Conservation (phyloP, 495 filamentous ascomycete genomes). For the Ramalina peruviana region DNA sequence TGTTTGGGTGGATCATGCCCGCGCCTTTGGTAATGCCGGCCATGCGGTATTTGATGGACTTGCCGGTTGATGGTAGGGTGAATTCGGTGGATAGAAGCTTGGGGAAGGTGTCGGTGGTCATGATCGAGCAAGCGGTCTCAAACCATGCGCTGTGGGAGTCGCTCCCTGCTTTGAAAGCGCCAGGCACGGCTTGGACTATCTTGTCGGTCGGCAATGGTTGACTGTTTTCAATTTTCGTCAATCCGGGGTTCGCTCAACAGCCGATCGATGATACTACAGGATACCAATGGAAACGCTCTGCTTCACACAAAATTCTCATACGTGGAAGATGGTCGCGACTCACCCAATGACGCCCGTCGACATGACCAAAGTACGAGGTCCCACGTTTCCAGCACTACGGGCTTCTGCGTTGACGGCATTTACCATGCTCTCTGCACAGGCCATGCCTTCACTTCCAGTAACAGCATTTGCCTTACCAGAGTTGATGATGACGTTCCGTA, state of each 20-base stretch:
- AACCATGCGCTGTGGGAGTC: slow-evolving; percentile 77
- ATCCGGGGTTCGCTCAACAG: no score
- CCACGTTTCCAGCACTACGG: not conserved
- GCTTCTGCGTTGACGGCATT: slow-evolving; percentile 44
- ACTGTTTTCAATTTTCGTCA: no score
- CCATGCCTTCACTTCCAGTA: slow-evolving; percentile 78
- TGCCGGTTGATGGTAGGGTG: slow-evolving; percentile 65
- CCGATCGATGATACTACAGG: no score
- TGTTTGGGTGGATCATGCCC: slow-evolving; percentile 99
- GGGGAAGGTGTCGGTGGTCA: slow-evolving; percentile 97
- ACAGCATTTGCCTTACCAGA: slow-evolving; percentile 96
- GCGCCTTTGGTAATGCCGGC: slow-evolving; percentile 97
- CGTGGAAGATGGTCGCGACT: no score
- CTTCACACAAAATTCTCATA: no score
- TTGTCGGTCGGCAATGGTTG: slow-evolving; percentile 86
- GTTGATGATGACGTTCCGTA: slow-evolving; percentile 81
- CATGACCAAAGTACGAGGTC: slow-evolving; percentile 72
- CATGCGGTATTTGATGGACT: slow-evolving; percentile 56
- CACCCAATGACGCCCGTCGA: slow-evolving; percentile 89
- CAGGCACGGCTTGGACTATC: slow-evolving; percentile 70
- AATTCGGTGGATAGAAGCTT: slow-evolving; percentile 84
- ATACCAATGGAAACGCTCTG: no score
- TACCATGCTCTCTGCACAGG: slow-evolving; percentile 80
- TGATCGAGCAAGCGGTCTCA: slow-evolving; percentile 77
- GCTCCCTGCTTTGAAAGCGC: slow-evolving; percentile 53